Evolutionary conservation across 2,329 filamentous ascomycete genomes (phyloP).

Genomic region (Diaporthe aspalathi): DNA sequence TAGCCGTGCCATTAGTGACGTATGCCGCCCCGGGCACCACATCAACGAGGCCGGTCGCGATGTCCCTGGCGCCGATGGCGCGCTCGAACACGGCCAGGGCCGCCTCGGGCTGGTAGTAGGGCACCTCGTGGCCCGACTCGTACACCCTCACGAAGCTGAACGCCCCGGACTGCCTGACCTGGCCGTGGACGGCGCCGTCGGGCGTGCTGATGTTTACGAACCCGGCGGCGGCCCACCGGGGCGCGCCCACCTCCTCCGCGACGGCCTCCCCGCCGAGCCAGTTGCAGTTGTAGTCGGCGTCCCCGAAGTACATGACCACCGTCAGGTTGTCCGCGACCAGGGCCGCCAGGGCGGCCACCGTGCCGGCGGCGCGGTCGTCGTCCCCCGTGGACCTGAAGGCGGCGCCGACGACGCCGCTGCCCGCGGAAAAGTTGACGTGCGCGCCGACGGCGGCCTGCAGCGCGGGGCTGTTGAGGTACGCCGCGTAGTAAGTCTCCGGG

Average conservation of each 20-base stretch:
- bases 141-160: slow-evolving; percentile 63
- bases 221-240: slow-evolving; percentile 48
- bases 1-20: slow-evolving; percentile 52
- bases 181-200: slow-evolving; percentile 50
- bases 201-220: slow-evolving; percentile 42
- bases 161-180: slow-evolving; percentile 60
- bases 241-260: slow-evolving; percentile 37
- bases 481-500: slow-evolving; percentile 63
- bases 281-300: slow-evolving; percentile 38
- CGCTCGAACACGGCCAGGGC: slow-evolving; percentile 62
- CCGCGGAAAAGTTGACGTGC: slow-evolving; percentile 42
- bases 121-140: slow-evolving; percentile 56
- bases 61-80: slow-evolving; percentile 58
- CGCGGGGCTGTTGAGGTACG: slow-evolving; percentile 67
- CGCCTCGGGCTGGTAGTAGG: slow-evolving; percentile 65
- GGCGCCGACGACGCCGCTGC: slow-evolving; percentile 26
- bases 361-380: slow-evolving; percentile 31
- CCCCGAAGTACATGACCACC: slow-evolving; percentile 34
- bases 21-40: slow-evolving; percentile 44
- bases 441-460: slow-evolving; percentile 45
- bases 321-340: slow-evolving; percentile 31
- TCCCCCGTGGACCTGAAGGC: slow-evolving; percentile 36
- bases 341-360: slow-evolving; percentile 25
- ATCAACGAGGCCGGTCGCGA: slow-evolving; percentile 63
- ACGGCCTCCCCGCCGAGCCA: slow-evolving; percentile 36